These are phyloP conservation scores for Phoma sp. DNA, from an alignment of 2,329 filamentous ascomycete genomes.

Conservation along the genomic window DNA sequence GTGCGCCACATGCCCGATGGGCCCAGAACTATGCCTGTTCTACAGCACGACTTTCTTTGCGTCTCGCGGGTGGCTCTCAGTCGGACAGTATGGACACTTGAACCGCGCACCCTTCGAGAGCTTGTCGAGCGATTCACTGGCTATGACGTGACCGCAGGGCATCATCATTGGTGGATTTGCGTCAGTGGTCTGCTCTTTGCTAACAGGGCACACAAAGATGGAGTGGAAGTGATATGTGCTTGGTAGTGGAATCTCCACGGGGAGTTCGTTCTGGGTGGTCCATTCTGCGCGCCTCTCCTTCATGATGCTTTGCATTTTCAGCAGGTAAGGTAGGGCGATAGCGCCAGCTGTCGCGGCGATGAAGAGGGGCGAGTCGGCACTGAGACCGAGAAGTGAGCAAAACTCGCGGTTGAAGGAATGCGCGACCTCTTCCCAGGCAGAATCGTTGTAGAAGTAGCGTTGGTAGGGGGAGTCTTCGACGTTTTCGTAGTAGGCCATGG, in stretches of 20 bases:
- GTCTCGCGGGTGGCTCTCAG: constrained; percentile 79
- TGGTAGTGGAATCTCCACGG: constrained; percentile 74
- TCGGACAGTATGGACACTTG: constrained; percentile 97
- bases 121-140: constrained; percentile 79
- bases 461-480: constrained; percentile 79
- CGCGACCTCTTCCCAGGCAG: constrained; percentile 82
- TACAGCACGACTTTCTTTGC: constrained; percentile 57
- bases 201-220: constrained; percentile 97
- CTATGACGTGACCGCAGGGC: constrained; percentile 93
- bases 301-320: constrained; percentile 89
- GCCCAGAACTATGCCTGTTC: constrained; percentile 3
- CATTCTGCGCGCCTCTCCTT: constrained; percentile 91
- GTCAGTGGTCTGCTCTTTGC: constrained; percentile 94
- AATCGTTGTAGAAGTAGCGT: constrained; percentile 76
- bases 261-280: constrained; percentile 90
- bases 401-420: constrained; percentile 93
- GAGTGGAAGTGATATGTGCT: constrained; percentile 80
- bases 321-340: constrained; percentile 85
- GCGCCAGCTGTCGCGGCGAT: constrained; percentile 90
- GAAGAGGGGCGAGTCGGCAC: constrained; percentile 90
- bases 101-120: constrained; percentile 81
- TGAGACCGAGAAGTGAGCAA: constrained; percentile 87
- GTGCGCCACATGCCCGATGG: not conserved
- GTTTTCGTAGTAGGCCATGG: constrained; percentile 81
- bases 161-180: constrained; percentile 96